Evolutionary conservation across 176 grass and related monocot species (phyloP), one percentile per base, ranked within the genome.

Genomic region (Oryza longistaminata): DNA sequence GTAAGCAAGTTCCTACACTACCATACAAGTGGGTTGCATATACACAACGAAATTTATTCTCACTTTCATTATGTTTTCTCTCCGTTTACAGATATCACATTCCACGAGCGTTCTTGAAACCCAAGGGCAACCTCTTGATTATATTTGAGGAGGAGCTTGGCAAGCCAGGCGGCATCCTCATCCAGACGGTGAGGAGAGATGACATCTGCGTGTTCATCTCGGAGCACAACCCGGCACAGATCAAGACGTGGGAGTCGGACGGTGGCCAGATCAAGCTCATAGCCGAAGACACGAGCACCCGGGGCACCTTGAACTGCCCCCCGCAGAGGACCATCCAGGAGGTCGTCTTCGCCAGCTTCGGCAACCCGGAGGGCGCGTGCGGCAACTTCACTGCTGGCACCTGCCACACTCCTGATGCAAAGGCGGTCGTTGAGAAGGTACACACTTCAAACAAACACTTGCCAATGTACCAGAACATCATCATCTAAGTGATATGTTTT

Each of bases 141-240:
- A 15, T 98, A 62, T 98, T 92, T 31, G 96, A 98, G 89, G 96
- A 98, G 85, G 85, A 95, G 11, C n/a, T 76, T 9, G 96, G 96
- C 64, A 98, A 85, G 68, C 87, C 89, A 17, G 83, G 87, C 17
- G 96, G 81, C 72, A 92, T 98, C 50, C 74, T 78, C 15, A 48
- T 93, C 65, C 73, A 88, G 76, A 92, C 80, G 0, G 96, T 95
- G 31, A 92, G 87, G 75, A 93, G 93, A 80, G 96, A 98, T 71
- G 83, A 98, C 89, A 89, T 98, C 21, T 98, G 96, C 31, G 68
- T 88, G 17, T 21, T 90, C 17, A 88, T 98, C 52, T 92, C 91
- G 2, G 93, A 93, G 58, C 58, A 77, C 76, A 83, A 95, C 83
- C 93, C 96, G 0, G 87, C 87, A 5, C 82, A 85, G 14, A 84